Evolutionary conservation across 2,329 filamentous ascomycete genomes (phyloP), one percentile per base, ranked within the genome.

Genomic region (Rutstroemia sp.): DNA sequence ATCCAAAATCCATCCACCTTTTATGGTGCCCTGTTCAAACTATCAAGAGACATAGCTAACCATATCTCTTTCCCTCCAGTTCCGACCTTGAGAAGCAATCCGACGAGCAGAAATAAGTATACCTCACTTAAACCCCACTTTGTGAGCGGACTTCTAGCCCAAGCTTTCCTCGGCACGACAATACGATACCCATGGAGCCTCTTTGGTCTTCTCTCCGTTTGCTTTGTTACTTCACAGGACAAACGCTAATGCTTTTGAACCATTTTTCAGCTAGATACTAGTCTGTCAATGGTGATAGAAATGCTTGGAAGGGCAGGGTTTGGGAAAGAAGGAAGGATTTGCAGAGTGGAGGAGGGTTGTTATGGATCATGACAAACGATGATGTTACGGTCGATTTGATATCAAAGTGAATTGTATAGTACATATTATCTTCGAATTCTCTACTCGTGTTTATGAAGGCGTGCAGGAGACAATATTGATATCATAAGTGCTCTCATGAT

Each of bases 71-170:
- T 10, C 27, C 5, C 45, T 56, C 60, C 67, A 94, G 89, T 70
- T 85, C 94, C 67, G 85, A 90, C 63, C 78, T 94, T 68, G 89
- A 87, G 73, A 86, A 81, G 74, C 77, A 83, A 50, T 81, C 87
- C 74, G 68, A 67, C 57, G 68, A 70, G 64, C 68, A 70, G 56
- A 70, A 70, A 65, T 70, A 65, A 68, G 66, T 64, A 59, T 59
- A 9, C 44, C 45, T 30, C 27, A 30, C 27, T 30, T 30, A 12
- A 30, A 30, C 27, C 9, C 27, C 19, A 53, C 51, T 38, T 53
- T 38, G 18, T 23, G 19, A 37, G 37, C n/a, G 19, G 19, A 44
- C 39, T 47, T 37, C 19, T 18, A 53, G 51, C 27, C 27, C 27
- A 30, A 30, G 27, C 27, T 30, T 10, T 30, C 10, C 27, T 30